Conservation (phyloP, 805 yeast species). For the Schizosaccharomyces octosporus region DNA sequence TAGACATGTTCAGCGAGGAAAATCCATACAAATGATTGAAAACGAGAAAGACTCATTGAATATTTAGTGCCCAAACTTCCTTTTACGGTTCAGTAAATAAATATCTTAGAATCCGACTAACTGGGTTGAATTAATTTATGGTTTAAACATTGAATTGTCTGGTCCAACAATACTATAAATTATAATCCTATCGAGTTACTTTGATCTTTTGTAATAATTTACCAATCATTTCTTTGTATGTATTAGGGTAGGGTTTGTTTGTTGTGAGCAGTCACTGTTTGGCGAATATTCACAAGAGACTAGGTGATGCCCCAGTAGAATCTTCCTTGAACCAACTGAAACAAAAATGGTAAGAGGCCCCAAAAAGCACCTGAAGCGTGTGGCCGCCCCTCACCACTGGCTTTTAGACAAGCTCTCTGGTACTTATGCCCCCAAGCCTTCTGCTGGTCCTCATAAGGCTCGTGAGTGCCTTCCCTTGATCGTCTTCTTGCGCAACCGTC, state of each 20-base stretch:
- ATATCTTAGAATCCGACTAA: no score
- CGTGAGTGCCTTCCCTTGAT: constrained; percentile 94
- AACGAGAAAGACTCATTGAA: no score
- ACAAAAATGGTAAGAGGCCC: constrained; percentile 23
- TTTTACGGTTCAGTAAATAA: no score
- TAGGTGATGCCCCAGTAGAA: not conserved
- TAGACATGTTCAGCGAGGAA: no score
- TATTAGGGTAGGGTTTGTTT: not conserved
- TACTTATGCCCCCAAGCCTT: constrained; percentile 97
- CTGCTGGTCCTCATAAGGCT: constrained; percentile 98
- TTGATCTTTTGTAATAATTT: no score
- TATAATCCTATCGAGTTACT: no score
- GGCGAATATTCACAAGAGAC: not conserved
- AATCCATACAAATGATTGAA: no score
- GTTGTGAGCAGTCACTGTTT: not conserved
- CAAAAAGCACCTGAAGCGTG: constrained; percentile 96
- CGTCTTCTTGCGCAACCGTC: constrained; percentile 92
- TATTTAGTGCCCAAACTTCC: no score
- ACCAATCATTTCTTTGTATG: no score
- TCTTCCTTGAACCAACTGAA: not conserved
- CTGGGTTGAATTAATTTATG: no score
- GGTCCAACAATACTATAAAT: no score
- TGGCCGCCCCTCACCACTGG: constrained; percentile 99
- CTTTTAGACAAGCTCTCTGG: constrained; percentile 99
- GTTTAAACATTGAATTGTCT: no score